These are phyloP conservation scores for Ceriops tagal DNA, from an alignment of 345 rosid species.

Conservation along the genomic window DNA sequence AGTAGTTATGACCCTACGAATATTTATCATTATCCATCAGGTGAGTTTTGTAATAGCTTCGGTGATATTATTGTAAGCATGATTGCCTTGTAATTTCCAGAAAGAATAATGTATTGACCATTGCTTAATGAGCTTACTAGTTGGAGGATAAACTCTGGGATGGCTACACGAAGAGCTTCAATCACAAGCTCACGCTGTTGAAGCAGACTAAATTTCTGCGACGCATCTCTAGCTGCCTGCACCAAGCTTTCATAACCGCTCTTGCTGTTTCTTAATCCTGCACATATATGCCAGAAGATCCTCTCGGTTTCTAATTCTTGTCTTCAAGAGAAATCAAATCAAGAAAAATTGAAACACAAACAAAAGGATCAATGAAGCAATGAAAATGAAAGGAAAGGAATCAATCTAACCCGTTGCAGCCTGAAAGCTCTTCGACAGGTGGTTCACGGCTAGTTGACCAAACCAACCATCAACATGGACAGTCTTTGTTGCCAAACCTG, in stretches of 20 bases:
- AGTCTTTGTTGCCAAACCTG: slow-evolving; percentile 18
- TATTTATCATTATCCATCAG: too few relatives aligned
- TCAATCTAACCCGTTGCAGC: slow-evolving; percentile 45
- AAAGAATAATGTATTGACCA: neutral
- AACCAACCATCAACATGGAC: slow-evolving; percentile 52
- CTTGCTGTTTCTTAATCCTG: slow-evolving; percentile 43
- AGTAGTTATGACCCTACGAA: too few relatives aligned
- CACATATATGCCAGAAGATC: neutral
- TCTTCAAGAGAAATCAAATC: neutral
- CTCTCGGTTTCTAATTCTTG: neutral
- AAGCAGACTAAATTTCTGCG: slow-evolving; percentile 35
- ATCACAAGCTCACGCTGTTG: slow-evolving; percentile 61
- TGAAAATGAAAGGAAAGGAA: neutral
- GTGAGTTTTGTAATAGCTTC: too few relatives aligned
- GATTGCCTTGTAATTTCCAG: neutral
- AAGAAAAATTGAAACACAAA: neutral
- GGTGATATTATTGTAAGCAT: neutral
- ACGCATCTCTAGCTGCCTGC: slow-evolving; percentile 52
- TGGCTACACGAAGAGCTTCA: slow-evolving; percentile 50
- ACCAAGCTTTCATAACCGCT: slow-evolving; percentile 63
- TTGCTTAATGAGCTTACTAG: slow-evolving; percentile 34
- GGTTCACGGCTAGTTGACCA: slow-evolving; percentile 47
- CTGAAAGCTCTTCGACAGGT: slow-evolving; percentile 55
- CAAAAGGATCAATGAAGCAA: neutral
- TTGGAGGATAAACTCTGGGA: slow-evolving; percentile 48